phyloP scores from a whole-genome alignment of 164 flowering plant genomes.

The Houttuynia cordata region DNA sequence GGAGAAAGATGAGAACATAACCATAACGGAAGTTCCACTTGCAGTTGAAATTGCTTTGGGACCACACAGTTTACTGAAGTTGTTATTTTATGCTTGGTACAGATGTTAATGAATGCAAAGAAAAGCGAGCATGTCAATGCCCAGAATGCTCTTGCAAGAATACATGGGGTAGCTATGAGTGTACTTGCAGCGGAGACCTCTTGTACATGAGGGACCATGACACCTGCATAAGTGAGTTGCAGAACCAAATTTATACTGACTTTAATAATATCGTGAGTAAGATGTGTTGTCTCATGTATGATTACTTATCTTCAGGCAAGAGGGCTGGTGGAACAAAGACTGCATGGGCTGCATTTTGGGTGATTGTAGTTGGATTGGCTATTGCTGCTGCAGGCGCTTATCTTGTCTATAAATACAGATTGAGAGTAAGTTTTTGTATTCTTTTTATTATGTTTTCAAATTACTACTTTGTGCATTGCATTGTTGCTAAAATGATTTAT shows the following conservation, averaged over 20 bases:
- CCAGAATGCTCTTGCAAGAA: slow-evolving; percentile 77
- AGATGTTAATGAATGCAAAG: slow-evolving; percentile 92
- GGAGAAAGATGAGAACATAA: too few species aligned
- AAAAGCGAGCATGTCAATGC: slow-evolving; percentile 79
- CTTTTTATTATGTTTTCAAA: too few species aligned
- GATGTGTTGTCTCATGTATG: background rate
- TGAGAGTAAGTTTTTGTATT: slow-evolving; percentile 75
- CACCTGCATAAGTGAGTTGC: slow-evolving; percentile 74
- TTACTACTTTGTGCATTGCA: too few species aligned
- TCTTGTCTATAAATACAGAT: slow-evolving; percentile 76
- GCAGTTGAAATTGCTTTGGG: background rate
- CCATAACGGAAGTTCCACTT: background rate
- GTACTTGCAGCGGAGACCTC: slow-evolving; percentile 63
- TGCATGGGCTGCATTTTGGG: slow-evolving; percentile 81
- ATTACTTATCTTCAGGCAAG: slow-evolving; percentile 42
- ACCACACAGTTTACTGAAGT: background rate
- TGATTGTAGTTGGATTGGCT: slow-evolving; percentile 55
- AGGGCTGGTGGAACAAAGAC: slow-evolving; percentile 34
- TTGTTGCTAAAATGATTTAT: too few species aligned
- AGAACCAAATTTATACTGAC: background rate
- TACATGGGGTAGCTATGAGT: slow-evolving; percentile 83
- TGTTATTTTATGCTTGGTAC: slow-evolving; percentile 5
- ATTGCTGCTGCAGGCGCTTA: slow-evolving; percentile 70
- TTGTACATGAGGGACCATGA: slow-evolving; percentile 82
- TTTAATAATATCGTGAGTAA: background rate